These are phyloP conservation scores for Globisporangium spinosum DNA, from an alignment of 352 stramenopile species.

Conservation along the genomic window DNA sequence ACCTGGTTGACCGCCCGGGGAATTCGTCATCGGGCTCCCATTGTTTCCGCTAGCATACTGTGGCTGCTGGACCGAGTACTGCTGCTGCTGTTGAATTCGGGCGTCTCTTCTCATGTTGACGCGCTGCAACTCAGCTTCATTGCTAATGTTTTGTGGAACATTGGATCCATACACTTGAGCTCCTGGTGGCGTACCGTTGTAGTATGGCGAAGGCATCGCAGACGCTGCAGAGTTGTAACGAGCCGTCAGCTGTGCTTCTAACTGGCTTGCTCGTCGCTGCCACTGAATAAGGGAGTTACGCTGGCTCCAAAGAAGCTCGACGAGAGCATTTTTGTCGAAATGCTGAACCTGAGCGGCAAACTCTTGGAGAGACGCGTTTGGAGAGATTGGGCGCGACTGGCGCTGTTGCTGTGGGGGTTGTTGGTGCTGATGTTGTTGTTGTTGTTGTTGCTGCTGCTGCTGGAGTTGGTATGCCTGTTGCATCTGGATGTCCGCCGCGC, in stretches of 20 bases:
- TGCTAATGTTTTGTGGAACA: slow-evolving; percentile 27
- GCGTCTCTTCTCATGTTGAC: slow-evolving; percentile 34
- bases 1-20: slow-evolving; percentile 10
- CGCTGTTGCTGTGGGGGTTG: slow-evolving; percentile 28
- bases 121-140: slow-evolving; percentile 52
- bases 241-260: slow-evolving; percentile 45
- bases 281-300: slow-evolving; percentile 56
- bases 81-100: slow-evolving; percentile 24
- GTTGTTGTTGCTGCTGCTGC: slow-evolving; percentile 29
- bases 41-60: slow-evolving; percentile 21
- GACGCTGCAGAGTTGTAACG: slow-evolving; percentile 16
- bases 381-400: slow-evolving; percentile 19
- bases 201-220: slow-evolving; percentile 28
- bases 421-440: slow-evolving; percentile 27
- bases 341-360: slow-evolving; percentile 71
- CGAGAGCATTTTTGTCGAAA: slow-evolving; percentile 53
- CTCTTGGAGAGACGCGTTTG: slow-evolving; percentile 38
- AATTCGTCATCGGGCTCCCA: slow-evolving; percentile 18
- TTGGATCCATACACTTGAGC: slow-evolving; percentile 17
- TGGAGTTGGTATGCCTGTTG: slow-evolving; percentile 22
- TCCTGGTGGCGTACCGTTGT: slow-evolving; percentile 32
- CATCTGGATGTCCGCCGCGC: slow-evolving; percentile 13
- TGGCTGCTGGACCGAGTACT: slow-evolving; percentile 21
- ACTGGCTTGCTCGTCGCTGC: slow-evolving; percentile 46
- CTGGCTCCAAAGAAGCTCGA: slow-evolving; percentile 79